These are phyloP conservation scores for Penstemon davidsonii DNA, from an alignment of 257 asterid species.

Conservation along the genomic window DNA sequence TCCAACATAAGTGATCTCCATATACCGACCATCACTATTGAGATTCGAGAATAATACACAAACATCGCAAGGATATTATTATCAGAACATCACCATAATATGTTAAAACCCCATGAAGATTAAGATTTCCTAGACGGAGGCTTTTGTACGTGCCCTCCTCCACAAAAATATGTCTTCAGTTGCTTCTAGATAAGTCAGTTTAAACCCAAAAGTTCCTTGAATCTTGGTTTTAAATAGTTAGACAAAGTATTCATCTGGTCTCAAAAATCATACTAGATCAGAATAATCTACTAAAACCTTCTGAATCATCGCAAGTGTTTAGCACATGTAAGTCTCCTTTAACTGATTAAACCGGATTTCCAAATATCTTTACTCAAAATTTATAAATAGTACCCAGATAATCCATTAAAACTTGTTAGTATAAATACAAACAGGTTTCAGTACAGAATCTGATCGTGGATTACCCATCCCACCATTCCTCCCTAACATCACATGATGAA, in stretches of 20 bases:
- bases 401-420: not conserved
- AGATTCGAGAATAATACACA: not conserved
- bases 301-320: not conserved
- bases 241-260: not conserved
- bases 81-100: not conserved
- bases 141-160: not conserved
- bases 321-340: not conserved
- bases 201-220: not conserved
- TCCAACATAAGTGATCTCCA: constrained; percentile 1
- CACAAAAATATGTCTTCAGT: not conserved
- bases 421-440: not conserved
- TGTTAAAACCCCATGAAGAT: not conserved
- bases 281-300: not conserved
- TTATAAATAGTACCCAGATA: not conserved
- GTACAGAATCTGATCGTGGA: not conserved
- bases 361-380: not conserved
- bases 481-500: constrained; percentile 13
- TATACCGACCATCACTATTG: constrained; percentile 7
- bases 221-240: constrained; percentile 8
- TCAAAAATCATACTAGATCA: not conserved
- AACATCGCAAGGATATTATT: too few species aligned
- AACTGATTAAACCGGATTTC: not conserved
- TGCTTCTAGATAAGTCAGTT: not conserved
- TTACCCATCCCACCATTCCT: constrained; percentile 14
- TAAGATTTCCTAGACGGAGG: not conserved